Conservation (phyloP, 2,329 filamentous ascomycete genomes). For the Diplodia corticola region DNA sequence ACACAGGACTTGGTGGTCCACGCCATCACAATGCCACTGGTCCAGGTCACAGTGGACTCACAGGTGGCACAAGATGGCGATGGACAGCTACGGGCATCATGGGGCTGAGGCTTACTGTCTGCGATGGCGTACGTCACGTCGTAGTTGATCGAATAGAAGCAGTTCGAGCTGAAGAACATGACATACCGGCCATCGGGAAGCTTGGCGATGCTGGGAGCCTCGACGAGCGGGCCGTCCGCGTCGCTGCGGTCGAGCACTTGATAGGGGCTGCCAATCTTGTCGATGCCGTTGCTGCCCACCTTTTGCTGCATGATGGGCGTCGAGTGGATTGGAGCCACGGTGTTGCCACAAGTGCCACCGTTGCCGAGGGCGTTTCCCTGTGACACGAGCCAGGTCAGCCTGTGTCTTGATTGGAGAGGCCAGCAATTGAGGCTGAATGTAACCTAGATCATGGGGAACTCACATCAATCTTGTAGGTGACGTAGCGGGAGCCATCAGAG, state of each 20-base stretch:
- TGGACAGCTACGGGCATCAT: background rate
- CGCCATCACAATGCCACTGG: background rate
- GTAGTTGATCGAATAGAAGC: conserved; percentile 57
- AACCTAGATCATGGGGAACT: background rate
- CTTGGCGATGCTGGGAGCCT: conserved; percentile 59
- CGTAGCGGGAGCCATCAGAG: conserved; percentile 55
- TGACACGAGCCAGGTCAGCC: conserved; percentile 47
- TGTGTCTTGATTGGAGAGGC: conserved; percentile 33
- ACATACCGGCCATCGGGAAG: conserved; percentile 55
- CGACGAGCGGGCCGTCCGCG: conserved; percentile 58
- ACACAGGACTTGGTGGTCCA: background rate
- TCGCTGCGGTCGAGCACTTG: conserved; percentile 49
- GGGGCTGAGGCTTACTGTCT: conserved; percentile 4
- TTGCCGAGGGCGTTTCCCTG: conserved; percentile 55
- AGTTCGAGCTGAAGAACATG: conserved; percentile 64
- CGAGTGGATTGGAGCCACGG: conserved; percentile 36
- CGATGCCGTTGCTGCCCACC: conserved; percentile 54
- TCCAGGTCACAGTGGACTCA: background rate
- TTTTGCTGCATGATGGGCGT: conserved; percentile 62
- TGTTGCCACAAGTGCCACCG: conserved; percentile 51
- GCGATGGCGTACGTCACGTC: conserved; percentile 60
- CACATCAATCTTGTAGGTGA: conserved; percentile 64
- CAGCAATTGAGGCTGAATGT: background rate
- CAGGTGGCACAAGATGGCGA: background rate
- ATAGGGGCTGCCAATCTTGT: conserved; percentile 51